These are phyloP conservation scores for Aspergillus floridensis DNA, from an alignment of 2,329 filamentous ascomycete species.

Conservation along the genomic window DNA sequence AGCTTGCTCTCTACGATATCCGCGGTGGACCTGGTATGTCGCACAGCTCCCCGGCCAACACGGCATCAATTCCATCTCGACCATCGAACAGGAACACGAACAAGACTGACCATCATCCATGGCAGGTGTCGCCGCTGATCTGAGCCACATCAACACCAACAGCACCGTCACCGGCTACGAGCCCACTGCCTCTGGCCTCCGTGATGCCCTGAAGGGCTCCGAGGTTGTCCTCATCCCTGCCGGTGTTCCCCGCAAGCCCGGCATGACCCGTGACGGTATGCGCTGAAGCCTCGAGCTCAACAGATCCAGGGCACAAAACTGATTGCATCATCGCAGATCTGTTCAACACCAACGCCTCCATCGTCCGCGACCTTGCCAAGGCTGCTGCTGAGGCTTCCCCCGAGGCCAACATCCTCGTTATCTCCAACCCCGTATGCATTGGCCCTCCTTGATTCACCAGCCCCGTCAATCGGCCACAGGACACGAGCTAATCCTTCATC, in stretches of 20 bases:
- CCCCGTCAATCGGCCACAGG: too few species aligned
- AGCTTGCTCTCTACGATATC: conserved; percentile 98
- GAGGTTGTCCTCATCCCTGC: conserved; percentile 97
- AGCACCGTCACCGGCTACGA: conserved; percentile 89
- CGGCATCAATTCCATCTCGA: not conserved
- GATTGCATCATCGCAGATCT: conserved; percentile 59
- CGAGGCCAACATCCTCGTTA: conserved; percentile 93
- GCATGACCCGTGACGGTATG: conserved; percentile 93
- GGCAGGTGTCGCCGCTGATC: conserved; percentile 92
- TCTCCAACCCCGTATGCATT: conserved; percentile 79
- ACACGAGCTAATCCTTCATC: conserved; percentile 7
- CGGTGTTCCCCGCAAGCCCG: conserved; percentile 97
- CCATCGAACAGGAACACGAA: not conserved
- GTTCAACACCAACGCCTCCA: conserved; percentile 99
- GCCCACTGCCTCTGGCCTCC: conserved; percentile 71
- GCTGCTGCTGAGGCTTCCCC: conserved; percentile 83
- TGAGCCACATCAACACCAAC: conserved; percentile 99
- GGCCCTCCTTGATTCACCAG: not conserved
- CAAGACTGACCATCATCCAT: conserved; percentile 17
- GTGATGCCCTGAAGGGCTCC: conserved; percentile 75
- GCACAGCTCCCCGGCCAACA: conserved; percentile 2
- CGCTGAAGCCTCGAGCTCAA: not conserved
- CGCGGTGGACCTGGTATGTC: conserved; percentile 82
- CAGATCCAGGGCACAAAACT: not conserved
- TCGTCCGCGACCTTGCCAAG: conserved; percentile 97